phyloP scores from a whole-genome alignment of 139 green algal species.

The Dunaliella primolecta region DNA sequence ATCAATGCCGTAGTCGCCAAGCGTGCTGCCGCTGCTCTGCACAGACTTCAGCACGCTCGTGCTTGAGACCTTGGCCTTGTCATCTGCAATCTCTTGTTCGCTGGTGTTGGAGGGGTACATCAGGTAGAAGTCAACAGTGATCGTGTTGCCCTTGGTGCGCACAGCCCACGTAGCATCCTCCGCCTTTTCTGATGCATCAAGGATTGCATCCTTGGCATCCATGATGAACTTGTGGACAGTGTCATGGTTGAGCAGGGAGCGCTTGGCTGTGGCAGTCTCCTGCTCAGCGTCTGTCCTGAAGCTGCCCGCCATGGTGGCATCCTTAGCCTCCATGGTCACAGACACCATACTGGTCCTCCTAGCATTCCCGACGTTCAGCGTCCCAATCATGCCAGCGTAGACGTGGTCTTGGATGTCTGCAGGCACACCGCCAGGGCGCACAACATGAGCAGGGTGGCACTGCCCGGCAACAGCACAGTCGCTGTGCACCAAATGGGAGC shows the following conservation, averaged over 20 bases:
- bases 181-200: neutral
- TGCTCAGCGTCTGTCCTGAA: neutral
- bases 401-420: neutral
- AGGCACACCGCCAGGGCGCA: neutral
- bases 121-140: neutral
- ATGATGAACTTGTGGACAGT: neutral
- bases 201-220: neutral
- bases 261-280: neutral
- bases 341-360: neutral
- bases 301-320: neutral
- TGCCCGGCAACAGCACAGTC: neutral
- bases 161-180: neutral
- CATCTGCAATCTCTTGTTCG: neutral
- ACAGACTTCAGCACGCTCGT: neutral
- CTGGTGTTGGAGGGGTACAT: neutral
- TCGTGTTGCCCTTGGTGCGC: neutral
- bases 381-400: neutral
- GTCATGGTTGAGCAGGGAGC: neutral
- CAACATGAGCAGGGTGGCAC: neutral
- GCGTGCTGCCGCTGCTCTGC: neutral
- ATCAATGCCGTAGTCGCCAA: neutral
- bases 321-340: neutral
- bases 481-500: neutral
- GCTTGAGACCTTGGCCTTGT: neutral
- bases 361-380: neutral